These are phyloP conservation scores for Modicella reniformis DNA, from an alignment of 371 early-diverging fungal species.

Conservation along the genomic window DNA sequence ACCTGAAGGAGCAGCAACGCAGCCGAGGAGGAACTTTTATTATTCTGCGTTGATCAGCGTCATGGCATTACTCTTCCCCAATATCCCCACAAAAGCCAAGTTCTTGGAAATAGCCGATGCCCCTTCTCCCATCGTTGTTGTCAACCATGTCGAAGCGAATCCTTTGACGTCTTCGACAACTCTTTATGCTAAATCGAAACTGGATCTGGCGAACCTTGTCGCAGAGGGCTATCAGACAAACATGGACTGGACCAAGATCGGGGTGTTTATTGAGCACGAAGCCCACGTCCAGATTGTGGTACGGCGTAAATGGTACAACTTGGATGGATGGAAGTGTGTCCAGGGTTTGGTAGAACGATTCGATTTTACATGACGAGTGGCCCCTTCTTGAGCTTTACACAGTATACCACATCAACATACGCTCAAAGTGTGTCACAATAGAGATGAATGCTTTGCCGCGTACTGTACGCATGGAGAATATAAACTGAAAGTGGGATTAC, in stretches of 20 bases:
- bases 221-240: slow-evolving; percentile 53
- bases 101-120: slow-evolving; percentile 30
- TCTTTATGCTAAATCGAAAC: slow-evolving; percentile 21
- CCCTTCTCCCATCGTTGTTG: slow-evolving; percentile 41
- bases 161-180: background rate
- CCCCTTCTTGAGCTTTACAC: too few species aligned
- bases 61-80: slow-evolving; percentile 36
- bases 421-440: too few species aligned
- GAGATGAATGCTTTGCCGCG: too few species aligned
- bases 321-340: slow-evolving; percentile 55
- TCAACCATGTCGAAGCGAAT: slow-evolving; percentile 28
- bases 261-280: slow-evolving; percentile 49
- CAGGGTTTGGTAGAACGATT: slow-evolving; percentile 51
- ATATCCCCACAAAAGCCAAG: slow-evolving; percentile 31
- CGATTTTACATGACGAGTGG: slow-evolving; percentile 38
- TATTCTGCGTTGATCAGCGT: slow-evolving; percentile 30
- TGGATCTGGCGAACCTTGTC: slow-evolving; percentile 33
- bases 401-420: too few species aligned
- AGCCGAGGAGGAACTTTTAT: slow-evolving; percentile 32
- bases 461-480: too few species aligned
- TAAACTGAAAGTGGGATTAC: too few species aligned
- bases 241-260: slow-evolving; percentile 56
- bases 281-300: slow-evolving; percentile 57
- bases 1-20: slow-evolving; percentile 36
- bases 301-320: slow-evolving; percentile 54